Base-by-base conservation (phyloP, 192 early-diverging fungal genomes). In the Backusella psychrophila region DNA sequence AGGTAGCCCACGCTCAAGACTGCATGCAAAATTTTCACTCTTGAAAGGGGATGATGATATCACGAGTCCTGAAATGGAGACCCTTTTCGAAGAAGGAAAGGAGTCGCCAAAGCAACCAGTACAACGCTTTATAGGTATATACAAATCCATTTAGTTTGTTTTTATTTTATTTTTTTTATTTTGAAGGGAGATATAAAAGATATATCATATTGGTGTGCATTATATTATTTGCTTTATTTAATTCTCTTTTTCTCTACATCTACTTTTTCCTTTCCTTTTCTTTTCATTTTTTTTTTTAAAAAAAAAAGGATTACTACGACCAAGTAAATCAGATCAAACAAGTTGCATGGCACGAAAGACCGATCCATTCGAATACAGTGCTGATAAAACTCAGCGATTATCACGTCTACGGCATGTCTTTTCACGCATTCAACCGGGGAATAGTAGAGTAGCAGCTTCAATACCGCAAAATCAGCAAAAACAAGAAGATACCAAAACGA, bases 261-360 rank as follows among this genome's bases (percentile, higher is more conserved):
- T 29, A 29, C 29, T 29, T 33, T 33, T 33, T n/a, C 8, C 52
- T 56, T 21, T 23, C 21, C 26, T 26, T 14, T 59, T 26, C 11
- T 26, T 26, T 59, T 26, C 23, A 11, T 4, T 59, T 59, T 59
- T 63, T 29, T 29, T 26, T 26, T 14, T 12, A 4, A 29, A 29
- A 63, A 63, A 63, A 9, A 63, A 31, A 26, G 70, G 70, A 0
- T 44, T 44, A 12, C 39, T 71, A 26, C 41, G 42, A 46, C 70
- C 70, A 17, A 71, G 70, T 49, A 71, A 71, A 71, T 71, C 70
- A 1, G 70, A 71, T 71, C 29, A 39, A 14, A 71, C 26, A 21
- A 71, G 29, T 49, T n/a, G 6, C 34, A 71, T 49, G 29, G 14
- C 35, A 26, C 56, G 56, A 29, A 39, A 71, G 42, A 9, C 11